Base-by-base conservation (phyloP, 2,329 filamentous ascomycete species). In the Xylariomycetidae sp. region DNA sequence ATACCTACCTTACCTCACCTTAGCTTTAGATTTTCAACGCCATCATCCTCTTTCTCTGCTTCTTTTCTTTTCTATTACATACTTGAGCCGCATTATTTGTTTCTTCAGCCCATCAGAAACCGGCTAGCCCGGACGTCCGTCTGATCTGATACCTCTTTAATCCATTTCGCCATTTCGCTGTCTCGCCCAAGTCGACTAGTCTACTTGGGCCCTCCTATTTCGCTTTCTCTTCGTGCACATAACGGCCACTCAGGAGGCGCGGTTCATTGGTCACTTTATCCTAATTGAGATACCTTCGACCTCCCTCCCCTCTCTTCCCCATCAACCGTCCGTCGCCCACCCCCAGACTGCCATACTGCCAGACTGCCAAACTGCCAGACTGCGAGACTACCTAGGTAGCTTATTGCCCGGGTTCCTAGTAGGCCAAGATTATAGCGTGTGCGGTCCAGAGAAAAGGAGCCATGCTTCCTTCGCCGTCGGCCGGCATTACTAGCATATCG, bases 381-480 rank as follows among this genome's bases (percentile, higher is more conserved):
- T 14, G 33, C 18, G 20, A 30, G 30, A 26, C 19, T 27, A 30
- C 31, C n/a, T n/a, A n/a, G n/a, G n/a, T 27, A 18, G 33, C 30
- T 27, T 34, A 19, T 23, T 23, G 34, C 27, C 29, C 9, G 12
- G 16, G 9, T 23, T 36, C 13, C 30, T 34, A 26, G 34, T 33
- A 17, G 27, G 30, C 19, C 29, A 17, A 22, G 20, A 13, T 30
- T 10, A 18, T 19, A 27, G 16, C 17, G 27, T 8, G 12, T n/a
- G n/a, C n/a, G n/a, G 25, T 25, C 16, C 28, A 20, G 27, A 32
- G 27, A 28, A 31, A 23, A 37, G 40, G 42, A 50, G 51, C 45
- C 46, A 57, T 57, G 53, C 46, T 53, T 41, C 48, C 53, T 40
- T 52, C 46, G 50, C 49, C 50, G 18, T 49, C 51, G 41, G 34